Evolutionary conservation across 1,284 basidiomycete species (phyloP).

Genomic region (Cystobasidium pallidum): DNA sequence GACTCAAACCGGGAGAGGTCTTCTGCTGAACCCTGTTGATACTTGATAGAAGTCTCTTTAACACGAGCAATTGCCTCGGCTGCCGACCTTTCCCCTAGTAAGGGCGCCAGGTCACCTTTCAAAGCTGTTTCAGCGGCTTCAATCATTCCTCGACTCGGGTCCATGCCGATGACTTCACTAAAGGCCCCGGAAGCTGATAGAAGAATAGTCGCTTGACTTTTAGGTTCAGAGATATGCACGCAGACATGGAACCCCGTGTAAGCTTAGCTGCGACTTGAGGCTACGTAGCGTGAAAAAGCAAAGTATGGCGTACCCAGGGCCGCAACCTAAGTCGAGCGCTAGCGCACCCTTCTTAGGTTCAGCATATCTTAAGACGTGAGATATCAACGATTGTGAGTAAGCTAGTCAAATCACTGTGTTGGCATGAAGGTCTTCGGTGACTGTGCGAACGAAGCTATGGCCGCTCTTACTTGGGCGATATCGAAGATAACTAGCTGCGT

Average conservation of each 20-base stretch:
- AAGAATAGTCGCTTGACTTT: slow-evolving; percentile 27
- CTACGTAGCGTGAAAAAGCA: too few relatives aligned
- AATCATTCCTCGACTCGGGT: slow-evolving; percentile 76
- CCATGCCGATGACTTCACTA: slow-evolving; percentile 67
- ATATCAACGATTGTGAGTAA: slow-evolving; percentile 45
- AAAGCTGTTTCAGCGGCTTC: slow-evolving; percentile 63
- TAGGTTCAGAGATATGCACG: background rate
- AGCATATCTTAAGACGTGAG: slow-evolving; percentile 43
- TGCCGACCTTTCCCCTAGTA: slow-evolving; percentile 32
- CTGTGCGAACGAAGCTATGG: too few relatives aligned
- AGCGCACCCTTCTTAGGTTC: background rate
- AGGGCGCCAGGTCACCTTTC: slow-evolving; percentile 48
- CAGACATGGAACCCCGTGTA: background rate
- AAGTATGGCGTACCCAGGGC: slow-evolving; percentile 46
- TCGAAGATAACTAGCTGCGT: slow-evolving; percentile 46
- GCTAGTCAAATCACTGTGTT: slow-evolving; percentile 1
- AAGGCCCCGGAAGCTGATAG: slow-evolving; percentile 58
- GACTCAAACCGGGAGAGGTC: slow-evolving; percentile 63
- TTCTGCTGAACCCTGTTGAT: slow-evolving; percentile 64
- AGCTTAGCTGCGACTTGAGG: background rate
- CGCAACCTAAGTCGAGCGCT: slow-evolving; percentile 51
- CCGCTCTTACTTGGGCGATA: slow-evolving; percentile 42
- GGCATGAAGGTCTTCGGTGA: background rate
- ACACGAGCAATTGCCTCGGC: slow-evolving; percentile 12
- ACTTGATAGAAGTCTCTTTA: slow-evolving; percentile 28